Percentiles rank a stretch among this genome's conserved stretches.
These are phyloP conservation scores for Quercus lobata DNA, from an alignment of 331 rosid species.

Conservation along the genomic window DNA sequence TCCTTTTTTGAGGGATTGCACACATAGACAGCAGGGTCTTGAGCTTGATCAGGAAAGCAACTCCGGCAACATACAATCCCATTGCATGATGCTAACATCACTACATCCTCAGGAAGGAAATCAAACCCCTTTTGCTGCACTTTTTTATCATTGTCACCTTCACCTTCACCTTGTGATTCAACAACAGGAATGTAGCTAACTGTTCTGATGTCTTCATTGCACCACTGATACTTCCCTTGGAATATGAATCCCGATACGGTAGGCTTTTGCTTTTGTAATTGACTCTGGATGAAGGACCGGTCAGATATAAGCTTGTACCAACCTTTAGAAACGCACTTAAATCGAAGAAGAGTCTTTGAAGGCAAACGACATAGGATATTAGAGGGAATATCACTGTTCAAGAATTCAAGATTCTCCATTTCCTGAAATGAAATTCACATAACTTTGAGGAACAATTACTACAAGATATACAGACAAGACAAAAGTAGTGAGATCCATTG, in stretches of 20 bases:
- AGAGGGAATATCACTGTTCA: conserved; percentile 27
- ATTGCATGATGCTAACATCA: conserved; percentile 41
- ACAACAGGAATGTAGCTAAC: conserved; percentile 34
- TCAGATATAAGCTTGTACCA: conserved; percentile 44
- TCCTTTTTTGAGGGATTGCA: conserved; percentile 58
- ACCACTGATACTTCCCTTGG: conserved; percentile 25
- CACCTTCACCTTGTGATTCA: neutral
- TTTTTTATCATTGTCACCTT: neutral
- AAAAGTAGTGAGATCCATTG: no score
- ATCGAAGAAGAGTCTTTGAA: conserved; percentile 19
- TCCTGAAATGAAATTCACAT: conserved; percentile 2
- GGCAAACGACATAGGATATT: conserved; percentile 43
- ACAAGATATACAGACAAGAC: no score
- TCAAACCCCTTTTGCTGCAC: conserved; percentile 22
- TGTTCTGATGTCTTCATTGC: conserved; percentile 26
- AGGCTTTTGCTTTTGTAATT: conserved; percentile 12
- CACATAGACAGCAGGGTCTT: conserved; percentile 36
- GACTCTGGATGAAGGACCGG: conserved; percentile 39
- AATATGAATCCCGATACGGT: conserved; percentile 44
- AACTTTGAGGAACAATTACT: no score
- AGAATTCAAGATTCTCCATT: conserved; percentile 10
- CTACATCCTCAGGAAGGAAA: conserved; percentile 59
- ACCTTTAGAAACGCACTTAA: conserved; percentile 39
- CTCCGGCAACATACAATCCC: conserved; percentile 64
- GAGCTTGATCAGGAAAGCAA: conserved; percentile 25